Conservation (phyloP, 805 yeast genomes). For the Wickerhamiella qilinensis region DNA sequence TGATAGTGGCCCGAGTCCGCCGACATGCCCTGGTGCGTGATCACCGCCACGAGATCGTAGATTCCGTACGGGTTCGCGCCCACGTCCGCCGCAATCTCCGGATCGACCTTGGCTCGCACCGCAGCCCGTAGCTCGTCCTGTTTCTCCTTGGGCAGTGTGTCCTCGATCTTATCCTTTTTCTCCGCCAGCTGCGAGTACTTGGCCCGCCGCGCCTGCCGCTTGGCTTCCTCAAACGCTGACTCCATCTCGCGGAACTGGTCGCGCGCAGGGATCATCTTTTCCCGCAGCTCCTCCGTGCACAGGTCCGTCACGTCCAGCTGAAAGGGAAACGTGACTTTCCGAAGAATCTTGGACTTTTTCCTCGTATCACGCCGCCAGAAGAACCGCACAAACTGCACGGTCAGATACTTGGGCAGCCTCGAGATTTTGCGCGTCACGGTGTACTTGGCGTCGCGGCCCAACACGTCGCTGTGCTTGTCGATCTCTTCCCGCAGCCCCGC, state of each 20-base stretch:
- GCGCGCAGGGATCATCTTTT: slow-evolving; percentile 50
- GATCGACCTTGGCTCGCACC: slow-evolving; percentile 23
- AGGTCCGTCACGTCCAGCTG: slow-evolving; percentile 78
- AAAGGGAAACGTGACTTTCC: slow-evolving; percentile 90
- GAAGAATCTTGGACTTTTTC: slow-evolving; percentile 80
- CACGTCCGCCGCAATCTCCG: slow-evolving; percentile 24
- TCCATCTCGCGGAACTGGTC: slow-evolving; percentile 65
- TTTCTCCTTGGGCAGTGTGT: slow-evolving; percentile 9
- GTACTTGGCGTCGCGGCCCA: slow-evolving; percentile 57
- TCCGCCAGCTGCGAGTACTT: slow-evolving; percentile 28
- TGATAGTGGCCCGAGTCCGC: slow-evolving; percentile 98
- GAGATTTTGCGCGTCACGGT: slow-evolving; percentile 43
- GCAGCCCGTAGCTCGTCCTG: slow-evolving; percentile 15
- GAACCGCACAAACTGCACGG: slow-evolving; percentile 86
- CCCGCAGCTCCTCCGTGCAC: slow-evolving; percentile 60
- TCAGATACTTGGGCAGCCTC: slow-evolving; percentile 70
- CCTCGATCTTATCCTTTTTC: slow-evolving; percentile 21
- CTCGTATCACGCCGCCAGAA: slow-evolving; percentile 89
- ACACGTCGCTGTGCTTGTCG: slow-evolving; percentile 57
- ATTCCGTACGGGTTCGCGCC: slow-evolving; percentile 80
- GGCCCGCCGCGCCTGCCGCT: slow-evolving; percentile 55
- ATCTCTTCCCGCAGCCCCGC: slow-evolving; percentile 60
- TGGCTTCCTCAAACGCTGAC: slow-evolving; percentile 54
- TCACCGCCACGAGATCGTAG: slow-evolving; percentile 65
- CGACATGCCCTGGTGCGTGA: slow-evolving; percentile 88